Percentiles rank a stretch among this genome's conserved stretches.
phyloP scores from a whole-genome alignment of 2,329 filamentous ascomycete genomes.

The Alternaria gaisen region DNA sequence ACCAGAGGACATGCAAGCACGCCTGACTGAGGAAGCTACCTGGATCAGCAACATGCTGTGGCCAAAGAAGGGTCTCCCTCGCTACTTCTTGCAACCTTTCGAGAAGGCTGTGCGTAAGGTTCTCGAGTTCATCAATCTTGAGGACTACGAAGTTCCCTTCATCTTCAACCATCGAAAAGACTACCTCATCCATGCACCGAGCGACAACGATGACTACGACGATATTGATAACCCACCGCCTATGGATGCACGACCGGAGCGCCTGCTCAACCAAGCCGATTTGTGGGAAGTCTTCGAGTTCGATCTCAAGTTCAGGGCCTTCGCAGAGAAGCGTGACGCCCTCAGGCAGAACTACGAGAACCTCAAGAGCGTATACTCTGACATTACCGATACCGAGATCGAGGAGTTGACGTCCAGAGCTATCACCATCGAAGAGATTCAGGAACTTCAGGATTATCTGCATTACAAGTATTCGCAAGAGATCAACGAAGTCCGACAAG shows the following conservation, averaged over 20 bases:
- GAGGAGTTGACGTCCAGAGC: slow-evolving; percentile 83
- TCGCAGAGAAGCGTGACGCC: slow-evolving; percentile 89
- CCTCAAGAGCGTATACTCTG: slow-evolving; percentile 66
- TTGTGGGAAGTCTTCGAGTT: slow-evolving; percentile 95
- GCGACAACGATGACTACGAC: slow-evolving; percentile 66
- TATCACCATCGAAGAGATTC: slow-evolving; percentile 90
- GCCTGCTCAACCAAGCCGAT: slow-evolving; percentile 89
- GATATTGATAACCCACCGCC: slow-evolving; percentile 74
- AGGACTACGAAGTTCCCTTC: slow-evolving; percentile 95
- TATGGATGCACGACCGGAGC: slow-evolving; percentile 79
- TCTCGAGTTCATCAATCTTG: slow-evolving; percentile 91
- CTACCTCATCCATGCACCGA: slow-evolving; percentile 89
- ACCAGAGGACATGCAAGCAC: slow-evolving; percentile 72
- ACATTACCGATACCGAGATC: slow-evolving; percentile 76
- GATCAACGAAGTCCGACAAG: slow-evolving; percentile 78
- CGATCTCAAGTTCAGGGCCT: slow-evolving; percentile 92
- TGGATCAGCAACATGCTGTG: slow-evolving; percentile 94
- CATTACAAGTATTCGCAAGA: slow-evolving; percentile 91
- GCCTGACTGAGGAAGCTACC: slow-evolving; percentile 80
- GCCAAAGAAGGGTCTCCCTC: slow-evolving; percentile 80
- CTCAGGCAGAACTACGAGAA: slow-evolving; percentile 82
- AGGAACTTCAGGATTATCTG: slow-evolving; percentile 95
- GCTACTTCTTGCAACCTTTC: slow-evolving; percentile 81
- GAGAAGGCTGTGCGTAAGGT: slow-evolving; percentile 89
- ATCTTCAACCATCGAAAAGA: slow-evolving; percentile 99